Base-by-base conservation (phyloP, 768 basidiomycete genomes). In the Lactarius vividus region DNA sequence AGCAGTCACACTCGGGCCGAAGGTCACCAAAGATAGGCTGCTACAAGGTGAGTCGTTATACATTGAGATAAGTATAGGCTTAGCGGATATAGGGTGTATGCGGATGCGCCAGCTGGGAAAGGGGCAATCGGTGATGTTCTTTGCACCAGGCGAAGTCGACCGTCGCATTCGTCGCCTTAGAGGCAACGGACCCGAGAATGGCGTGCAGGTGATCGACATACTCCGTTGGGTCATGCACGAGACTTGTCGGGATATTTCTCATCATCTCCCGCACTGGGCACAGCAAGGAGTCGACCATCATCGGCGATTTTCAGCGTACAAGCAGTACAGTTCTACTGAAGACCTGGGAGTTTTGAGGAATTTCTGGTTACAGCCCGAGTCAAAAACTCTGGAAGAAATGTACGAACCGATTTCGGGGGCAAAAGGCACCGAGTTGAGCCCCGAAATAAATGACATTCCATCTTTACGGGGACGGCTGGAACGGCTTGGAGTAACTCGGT, bases 21-120 rank as follows among this genome's bases (percentile, higher is more conserved):
- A 79, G 44, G 72, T 84, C 18, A 81, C 79, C 0, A 85, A 85
- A 64, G 84, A 85, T 75, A 74, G 79, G 52, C 69, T 85, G 15
- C 74, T 78, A 2, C 84, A 84, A 77, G 84, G 83, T 79, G 44
- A 42, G 61, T 64, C 11, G 61, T 54, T 57, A 18, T 46, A 53
- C 18, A 28, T 2, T 37, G 9, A 23, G 15, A 37, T 29, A 16
- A 6, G 18, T 9, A 23, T 16, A 35, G 33, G 20, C 4, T 20
- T 35, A 31, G 53, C 23, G 11, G 9, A 40, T 20, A 13, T 13
- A 63, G 62, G 54, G 18, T 56, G 55, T 11, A 63, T 63, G 62
- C 62, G 62, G 13, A 57, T 63, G 62, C 62, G 62, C 3, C 55
- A 49, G 7, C 42, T 63, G 5, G 57, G 57, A 9, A 57, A 53